Base-by-base conservation (phyloP, 495 filamentous ascomycete genomes). In the Penicillium malachiteum region DNA sequence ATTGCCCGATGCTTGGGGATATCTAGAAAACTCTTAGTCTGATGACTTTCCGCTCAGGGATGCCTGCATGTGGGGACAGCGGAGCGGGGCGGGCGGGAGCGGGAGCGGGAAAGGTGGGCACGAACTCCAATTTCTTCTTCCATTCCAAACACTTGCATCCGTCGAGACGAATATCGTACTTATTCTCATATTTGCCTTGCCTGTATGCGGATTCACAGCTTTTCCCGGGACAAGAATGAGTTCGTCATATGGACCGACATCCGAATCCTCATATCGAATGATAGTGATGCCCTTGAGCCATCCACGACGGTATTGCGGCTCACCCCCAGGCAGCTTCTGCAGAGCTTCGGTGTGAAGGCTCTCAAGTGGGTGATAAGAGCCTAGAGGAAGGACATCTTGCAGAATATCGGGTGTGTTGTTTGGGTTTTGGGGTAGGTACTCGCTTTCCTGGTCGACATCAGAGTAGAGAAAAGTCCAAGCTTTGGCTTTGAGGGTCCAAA, bases 381-480 rank as follows among this genome's bases (percentile, higher is more conserved):
- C 40, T 14, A 7, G 40, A 21, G 40, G 40, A 16, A 43, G 17
- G 17, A 43, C 17, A 16, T 21, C 14, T 43, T 43, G 40, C 14
- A 43, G 9, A 43, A 43, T 43, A 16, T 12, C 40, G n/a, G 40
- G 40, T 14, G n/a, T 43, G 40, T 43, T 43, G 14, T 43, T 43
- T 8, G 17, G n/a, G 14, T 43, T 43, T 43, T 43, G 40, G 14
- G 40, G 17, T 8, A 8, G 17, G n/a, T 9, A n/a, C 14, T 14
- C 17, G n/a, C 14, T 21, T 7, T 3, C n/a, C 7, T 43, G n/a
- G 40, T 21, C 40, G n/a, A 21, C 3, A 16, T 43, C 40, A 16
- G 40, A 16, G 14, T 43, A 43, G 40, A 43, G 40, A 21, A 43
- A 43, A 43, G 40, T 43, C 40, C 40, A 43, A 12, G 40, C 40